Conservation (phyloP, 2,329 filamentous ascomycete species). For the Myriangium duriaei region DNA sequence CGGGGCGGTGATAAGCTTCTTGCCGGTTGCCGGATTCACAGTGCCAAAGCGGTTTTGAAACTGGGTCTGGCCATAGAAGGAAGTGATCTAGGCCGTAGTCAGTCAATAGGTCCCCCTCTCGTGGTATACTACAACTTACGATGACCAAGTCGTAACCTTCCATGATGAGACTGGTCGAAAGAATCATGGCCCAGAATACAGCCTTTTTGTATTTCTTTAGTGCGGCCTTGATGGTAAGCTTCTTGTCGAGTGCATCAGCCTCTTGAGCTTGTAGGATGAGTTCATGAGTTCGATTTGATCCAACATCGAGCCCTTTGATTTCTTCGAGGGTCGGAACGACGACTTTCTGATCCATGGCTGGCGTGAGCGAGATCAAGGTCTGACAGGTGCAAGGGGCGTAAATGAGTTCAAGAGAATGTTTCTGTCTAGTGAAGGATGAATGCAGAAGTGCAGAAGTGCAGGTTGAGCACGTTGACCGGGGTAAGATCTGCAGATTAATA, state of each 20-base stretch:
- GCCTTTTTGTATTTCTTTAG: slow-evolving; percentile 51
- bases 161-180: slow-evolving; percentile 23
- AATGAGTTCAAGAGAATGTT: no score
- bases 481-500: no score
- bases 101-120: slow-evolving; percentile 15
- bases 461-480: no score
- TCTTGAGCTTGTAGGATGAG: slow-evolving; percentile 1
- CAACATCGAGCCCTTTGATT: background rate
- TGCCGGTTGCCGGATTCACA: slow-evolving; percentile 20
- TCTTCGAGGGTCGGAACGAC: slow-evolving; percentile 1
- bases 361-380: no score
- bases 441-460: no score
- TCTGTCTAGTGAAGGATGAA: no score
- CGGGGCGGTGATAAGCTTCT: slow-evolving; percentile 36
- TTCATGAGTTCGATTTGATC: background rate
- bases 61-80: slow-evolving; percentile 14
- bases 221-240: slow-evolving; percentile 46
- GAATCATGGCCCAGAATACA: slow-evolving; percentile 20
- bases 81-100: slow-evolving; percentile 7
- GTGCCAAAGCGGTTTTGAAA: slow-evolving; percentile 27
- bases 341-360: background rate
- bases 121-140: background rate
- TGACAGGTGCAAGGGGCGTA: no score
- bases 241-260: slow-evolving; percentile 25
- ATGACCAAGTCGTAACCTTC: slow-evolving; percentile 23